phyloP scores from a whole-genome alignment of 2,329 filamentous ascomycete genomes.

The Tolypocladium endophyticum region DNA sequence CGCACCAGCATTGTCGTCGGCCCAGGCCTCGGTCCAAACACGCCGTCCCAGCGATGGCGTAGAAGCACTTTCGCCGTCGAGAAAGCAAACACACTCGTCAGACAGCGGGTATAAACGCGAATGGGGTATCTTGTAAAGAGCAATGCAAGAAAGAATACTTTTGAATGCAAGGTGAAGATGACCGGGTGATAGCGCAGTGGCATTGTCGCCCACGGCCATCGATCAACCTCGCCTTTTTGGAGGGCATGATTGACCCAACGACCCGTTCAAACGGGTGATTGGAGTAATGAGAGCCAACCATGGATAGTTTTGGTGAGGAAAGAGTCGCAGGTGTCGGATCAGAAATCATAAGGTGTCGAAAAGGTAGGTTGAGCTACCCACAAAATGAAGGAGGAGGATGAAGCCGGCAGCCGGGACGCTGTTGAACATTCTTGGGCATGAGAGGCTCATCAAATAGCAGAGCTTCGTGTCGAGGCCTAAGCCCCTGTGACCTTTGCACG shows the following conservation, averaged over 20 bases:
- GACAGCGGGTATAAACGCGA: conserved; percentile 33
- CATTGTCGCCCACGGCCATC: conserved; percentile 1
- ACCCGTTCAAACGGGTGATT: background rate
- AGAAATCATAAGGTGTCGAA: conserved; percentile 3
- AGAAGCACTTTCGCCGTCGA: conserved; percentile 46
- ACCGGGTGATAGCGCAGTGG: conserved; percentile 4
- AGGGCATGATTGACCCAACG: background rate
- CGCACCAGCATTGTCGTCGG: conserved; percentile 42
- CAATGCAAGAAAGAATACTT: conserved; percentile 8
- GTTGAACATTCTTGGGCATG: conserved; percentile 18
- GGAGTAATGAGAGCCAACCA: background rate
- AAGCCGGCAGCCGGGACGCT: conserved; percentile 2
- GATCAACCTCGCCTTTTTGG: background rate
- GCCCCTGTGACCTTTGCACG: conserved; percentile 16
- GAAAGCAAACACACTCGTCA: conserved; percentile 23
- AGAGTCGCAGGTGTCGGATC: background rate
- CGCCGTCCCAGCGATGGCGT: conserved; percentile 46
- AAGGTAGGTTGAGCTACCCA: conserved; percentile 28
- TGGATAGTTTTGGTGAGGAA: background rate
- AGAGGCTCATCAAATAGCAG: background rate
- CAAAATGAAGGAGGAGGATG: conserved; percentile 4
- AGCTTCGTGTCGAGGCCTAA: background rate
- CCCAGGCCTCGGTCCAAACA: conserved; percentile 35
- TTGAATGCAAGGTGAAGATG: background rate
- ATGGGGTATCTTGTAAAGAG: conserved; percentile 32